These are phyloP conservation scores for Botrytis fabae DNA, from an alignment of 2,329 filamentous ascomycete genomes.

Conservation along the genomic window DNA sequence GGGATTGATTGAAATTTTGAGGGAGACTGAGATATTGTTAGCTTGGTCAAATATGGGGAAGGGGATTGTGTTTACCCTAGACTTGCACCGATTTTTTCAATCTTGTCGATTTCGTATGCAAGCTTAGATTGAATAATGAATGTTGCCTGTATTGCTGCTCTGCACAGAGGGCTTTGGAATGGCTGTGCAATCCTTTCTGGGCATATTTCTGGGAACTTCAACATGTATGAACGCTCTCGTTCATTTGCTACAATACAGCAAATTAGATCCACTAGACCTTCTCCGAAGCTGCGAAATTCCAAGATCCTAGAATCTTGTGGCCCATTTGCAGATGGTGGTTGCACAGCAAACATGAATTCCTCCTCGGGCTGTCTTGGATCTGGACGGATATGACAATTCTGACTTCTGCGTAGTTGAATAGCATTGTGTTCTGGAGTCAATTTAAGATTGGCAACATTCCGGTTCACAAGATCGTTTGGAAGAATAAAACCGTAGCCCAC, in stretches of 20 bases:
- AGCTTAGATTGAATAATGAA: constrained; percentile 31
- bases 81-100: constrained; percentile 21
- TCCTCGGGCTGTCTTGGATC: constrained; percentile 24
- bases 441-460: constrained; percentile 41
- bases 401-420: constrained; percentile 30
- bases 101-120: constrained; percentile 26
- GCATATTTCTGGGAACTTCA: constrained; percentile 18
- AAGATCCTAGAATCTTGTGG: not conserved
- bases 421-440: constrained; percentile 29
- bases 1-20: constrained; percentile 32
- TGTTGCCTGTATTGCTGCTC: constrained; percentile 28
- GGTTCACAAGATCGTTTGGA: constrained; percentile 42
- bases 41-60: not conserved
- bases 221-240: constrained; percentile 30
- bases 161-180: constrained; percentile 28
- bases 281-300: constrained; percentile 29
- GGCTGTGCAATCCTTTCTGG: constrained; percentile 25
- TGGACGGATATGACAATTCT: constrained; percentile 28
- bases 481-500: constrained; percentile 64
- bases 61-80: constrained; percentile 21
- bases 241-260: constrained; percentile 36
- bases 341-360: constrained; percentile 36
- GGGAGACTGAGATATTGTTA: constrained; percentile 27
- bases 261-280: constrained; percentile 36
- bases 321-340: not conserved